Conservation (phyloP, 2,329 filamentous ascomycete genomes). For the Pseudocercospora eumusae region DNA sequence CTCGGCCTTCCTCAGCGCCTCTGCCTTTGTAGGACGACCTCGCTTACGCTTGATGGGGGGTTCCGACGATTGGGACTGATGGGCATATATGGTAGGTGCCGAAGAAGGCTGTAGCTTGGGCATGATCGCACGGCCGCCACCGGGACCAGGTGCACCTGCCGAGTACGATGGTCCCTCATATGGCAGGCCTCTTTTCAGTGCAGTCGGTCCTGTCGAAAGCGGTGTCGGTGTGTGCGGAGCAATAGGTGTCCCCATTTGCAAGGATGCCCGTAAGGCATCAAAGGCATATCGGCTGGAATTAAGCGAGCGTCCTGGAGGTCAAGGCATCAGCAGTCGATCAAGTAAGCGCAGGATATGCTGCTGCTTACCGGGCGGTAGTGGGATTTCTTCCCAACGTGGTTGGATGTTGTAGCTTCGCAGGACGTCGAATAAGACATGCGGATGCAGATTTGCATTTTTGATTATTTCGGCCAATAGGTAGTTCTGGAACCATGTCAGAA, state of each 20-base stretch:
- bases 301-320: constrained; percentile 38
- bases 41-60: constrained; percentile 47
- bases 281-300: constrained; percentile 38
- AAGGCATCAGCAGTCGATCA: constrained; percentile 14
- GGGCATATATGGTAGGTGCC: constrained; percentile 17
- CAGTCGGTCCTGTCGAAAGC: constrained; percentile 28
- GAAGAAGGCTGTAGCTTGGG: constrained; percentile 43
- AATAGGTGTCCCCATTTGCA: constrained; percentile 24
- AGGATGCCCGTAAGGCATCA: constrained; percentile 34
- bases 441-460: constrained; percentile 49
- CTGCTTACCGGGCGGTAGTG: constrained; percentile 54
- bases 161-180: constrained; percentile 33
- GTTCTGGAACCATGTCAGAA: constrained; percentile 36
- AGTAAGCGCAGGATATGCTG: constrained; percentile 4
- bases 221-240: constrained; percentile 36
- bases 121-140: constrained; percentile 47
- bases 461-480: constrained; percentile 55
- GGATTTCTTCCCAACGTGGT: constrained; percentile 53
- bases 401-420: constrained; percentile 48
- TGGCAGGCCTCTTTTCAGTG: constrained; percentile 35
- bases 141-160: constrained; percentile 26
- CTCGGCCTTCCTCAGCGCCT: constrained; percentile 48
- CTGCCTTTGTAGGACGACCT: constrained; percentile 52
- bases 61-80: constrained; percentile 31
- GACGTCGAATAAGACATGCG: constrained; percentile 47